Conservation (phyloP, 768 basidiomycete species). For the Kondoa malvinella region DNA sequence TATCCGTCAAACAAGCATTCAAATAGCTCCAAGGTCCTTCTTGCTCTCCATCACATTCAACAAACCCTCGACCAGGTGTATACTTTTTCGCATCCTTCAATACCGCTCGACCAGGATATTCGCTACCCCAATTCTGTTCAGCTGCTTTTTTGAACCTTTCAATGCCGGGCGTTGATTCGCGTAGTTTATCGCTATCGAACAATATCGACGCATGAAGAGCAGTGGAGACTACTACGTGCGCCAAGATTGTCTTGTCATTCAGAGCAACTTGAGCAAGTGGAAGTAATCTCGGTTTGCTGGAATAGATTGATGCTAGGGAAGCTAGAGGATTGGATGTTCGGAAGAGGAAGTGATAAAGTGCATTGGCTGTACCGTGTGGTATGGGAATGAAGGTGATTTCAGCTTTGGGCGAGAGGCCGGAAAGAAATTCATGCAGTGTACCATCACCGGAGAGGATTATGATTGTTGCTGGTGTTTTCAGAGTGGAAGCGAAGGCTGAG, state of each 20-base stretch:
- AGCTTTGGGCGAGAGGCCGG: slow-evolving; percentile 2
- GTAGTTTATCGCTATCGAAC: slow-evolving; percentile 48
- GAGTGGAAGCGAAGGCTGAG: not conserved
- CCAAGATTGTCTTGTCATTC: slow-evolving; percentile 36
- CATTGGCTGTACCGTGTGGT: slow-evolving; percentile 84
- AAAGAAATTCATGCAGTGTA: not conserved
- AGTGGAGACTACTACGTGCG: slow-evolving; percentile 74
- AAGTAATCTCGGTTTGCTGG: slow-evolving; percentile 41
- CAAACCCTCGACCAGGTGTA: not conserved
- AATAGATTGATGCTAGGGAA: slow-evolving; percentile 12
- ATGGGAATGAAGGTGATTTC: slow-evolving; percentile 16
- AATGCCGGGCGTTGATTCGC: slow-evolving; percentile 51
- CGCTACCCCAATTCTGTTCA: slow-evolving; percentile 46
- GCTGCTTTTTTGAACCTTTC: slow-evolving; percentile 82
- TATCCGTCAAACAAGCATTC: slow-evolving; percentile 63
- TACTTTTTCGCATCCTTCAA: not conserved
- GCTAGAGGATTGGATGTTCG: slow-evolving; percentile 30
- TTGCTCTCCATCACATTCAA: slow-evolving; percentile 30
- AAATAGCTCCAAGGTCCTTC: slow-evolving; percentile 61
- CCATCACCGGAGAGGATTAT: not conserved
- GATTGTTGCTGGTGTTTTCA: not conserved
- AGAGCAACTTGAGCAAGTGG: slow-evolving; percentile 31
- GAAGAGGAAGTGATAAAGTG: slow-evolving; percentile 63
- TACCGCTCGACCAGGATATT: not conserved
- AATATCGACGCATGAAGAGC: slow-evolving; percentile 71